Evolutionary conservation across 345 rosid genomes (phyloP), one percentile per base, ranked within the genome.

Genomic region (Euphorbia pulcherrima): DNA sequence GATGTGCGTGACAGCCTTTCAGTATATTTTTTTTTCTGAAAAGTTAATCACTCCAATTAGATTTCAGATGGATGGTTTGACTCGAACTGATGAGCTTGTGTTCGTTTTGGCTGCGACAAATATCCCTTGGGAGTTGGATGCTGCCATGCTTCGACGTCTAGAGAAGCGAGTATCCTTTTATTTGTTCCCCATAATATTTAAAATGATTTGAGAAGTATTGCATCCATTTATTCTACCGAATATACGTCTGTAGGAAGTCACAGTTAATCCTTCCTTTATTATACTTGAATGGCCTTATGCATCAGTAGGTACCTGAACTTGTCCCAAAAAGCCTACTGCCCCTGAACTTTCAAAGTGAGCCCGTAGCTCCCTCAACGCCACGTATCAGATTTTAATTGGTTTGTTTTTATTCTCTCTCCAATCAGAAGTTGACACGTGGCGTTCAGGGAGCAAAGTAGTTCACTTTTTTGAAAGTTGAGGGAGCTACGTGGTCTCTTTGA

Each of bases 61-160:
- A 59, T 75, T 82, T 79, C 85, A 94, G 99, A 94, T 94, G 99
- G 99, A 94, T 87, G 97, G 97, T 70, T 79, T 94, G 83, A 85
- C 80, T 16, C 77, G 78, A 73, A 77, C 99, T 26, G 77, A 94
- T 46, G 95, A 94, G 79, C 97, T 94, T 27, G 97, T 94, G 28
- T 94, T 91, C 73, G 97, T 94, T 67, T 79, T 94, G 86, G 99
- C 97, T 0, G 99, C 99, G 21, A 94, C 99, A 29, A 94, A 94
- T 76, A 94, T 94, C 56, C 99, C 99, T 3, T 94, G 99, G 97
- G 99, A 94, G 64, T 79, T 94, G 68, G 99, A 94, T 82, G 96
- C 89, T 62, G 99, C 97, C 69, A 88, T 94, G 97, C 96, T 94
- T 54, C 83, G 97, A 59, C 97, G 96, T 77, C 90, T 94, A 18